Conservation (phyloP, 768 basidiomycete species). For the Boletus bicolor region DNA sequence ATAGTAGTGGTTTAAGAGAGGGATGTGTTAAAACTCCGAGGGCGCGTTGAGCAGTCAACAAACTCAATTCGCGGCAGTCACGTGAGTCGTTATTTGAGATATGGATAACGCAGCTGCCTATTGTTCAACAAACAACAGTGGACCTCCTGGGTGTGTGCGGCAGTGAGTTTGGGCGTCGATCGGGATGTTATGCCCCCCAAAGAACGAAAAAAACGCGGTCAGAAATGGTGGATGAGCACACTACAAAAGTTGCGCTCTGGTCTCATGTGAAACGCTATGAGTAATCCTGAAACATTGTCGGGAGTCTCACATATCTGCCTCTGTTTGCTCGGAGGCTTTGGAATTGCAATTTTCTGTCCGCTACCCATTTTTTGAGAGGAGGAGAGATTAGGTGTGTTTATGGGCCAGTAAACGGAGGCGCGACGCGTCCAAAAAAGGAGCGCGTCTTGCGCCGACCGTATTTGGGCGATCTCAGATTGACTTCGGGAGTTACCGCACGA, state of each 20-base stretch:
- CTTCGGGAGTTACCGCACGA: constrained; percentile 12
- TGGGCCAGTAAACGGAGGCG: constrained; percentile 20
- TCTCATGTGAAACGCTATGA: constrained; percentile 14
- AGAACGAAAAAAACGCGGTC: constrained; percentile 17
- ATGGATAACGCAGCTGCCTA: constrained; percentile 17
- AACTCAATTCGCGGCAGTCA: constrained; percentile 39
- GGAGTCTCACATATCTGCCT: constrained; percentile 15
- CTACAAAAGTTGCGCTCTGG: constrained; percentile 17
- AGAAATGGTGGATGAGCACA: background rate
- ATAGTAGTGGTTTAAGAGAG: constrained; percentile 49
- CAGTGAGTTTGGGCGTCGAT: background rate
- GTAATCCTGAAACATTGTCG: constrained; percentile 16
- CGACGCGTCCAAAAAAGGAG: constrained; percentile 37
- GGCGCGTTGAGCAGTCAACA: constrained; percentile 39
- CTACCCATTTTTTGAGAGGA: constrained; percentile 26
- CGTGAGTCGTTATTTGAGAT: constrained; percentile 36
- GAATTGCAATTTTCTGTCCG: constrained; percentile 28
- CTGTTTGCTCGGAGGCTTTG: constrained; percentile 17
- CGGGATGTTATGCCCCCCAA: constrained; percentile 13
- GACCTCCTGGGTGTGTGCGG: background rate
- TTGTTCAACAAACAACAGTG: constrained; percentile 3
- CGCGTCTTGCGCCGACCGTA: constrained; percentile 39
- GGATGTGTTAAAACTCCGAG: constrained; percentile 41
- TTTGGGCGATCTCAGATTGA: constrained; percentile 35
- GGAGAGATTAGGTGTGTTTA: constrained; percentile 31